These are phyloP conservation scores for Xylariaceae sp. DNA, from an alignment of 2,329 filamentous ascomycete species.

Conservation along the genomic window DNA sequence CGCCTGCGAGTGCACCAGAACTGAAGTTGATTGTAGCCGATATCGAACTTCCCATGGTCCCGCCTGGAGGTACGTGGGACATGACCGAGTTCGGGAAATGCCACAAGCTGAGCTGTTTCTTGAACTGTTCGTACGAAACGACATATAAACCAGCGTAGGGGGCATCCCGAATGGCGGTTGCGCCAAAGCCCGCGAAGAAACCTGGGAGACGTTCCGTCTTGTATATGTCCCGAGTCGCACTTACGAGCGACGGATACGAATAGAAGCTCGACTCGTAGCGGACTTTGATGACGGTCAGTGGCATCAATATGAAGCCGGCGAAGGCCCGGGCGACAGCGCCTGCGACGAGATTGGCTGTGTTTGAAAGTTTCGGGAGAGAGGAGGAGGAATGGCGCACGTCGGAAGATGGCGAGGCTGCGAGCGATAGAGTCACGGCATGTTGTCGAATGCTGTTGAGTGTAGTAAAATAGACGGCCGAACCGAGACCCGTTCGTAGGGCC, in stretches of 20 bases:
- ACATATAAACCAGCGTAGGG: constrained; percentile 96
- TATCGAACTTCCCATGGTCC: constrained; percentile 41
- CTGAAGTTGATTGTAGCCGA: constrained; percentile 80
- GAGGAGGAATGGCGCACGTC: constrained; percentile 54
- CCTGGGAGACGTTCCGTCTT: constrained; percentile 74
- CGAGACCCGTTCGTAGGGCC: constrained; percentile 89
- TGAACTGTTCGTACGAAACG: constrained; percentile 86
- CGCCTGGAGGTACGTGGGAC: constrained; percentile 3
- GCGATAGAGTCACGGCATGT: constrained; percentile 48
- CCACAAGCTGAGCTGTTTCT: constrained; percentile 59
- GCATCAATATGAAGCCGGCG: constrained; percentile 92
- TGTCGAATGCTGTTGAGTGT: constrained; percentile 83
- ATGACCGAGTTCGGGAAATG: constrained; percentile 15
- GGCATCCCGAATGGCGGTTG: constrained; percentile 91
- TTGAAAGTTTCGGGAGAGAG: constrained; percentile 78
- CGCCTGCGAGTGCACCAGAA: constrained; percentile 79
- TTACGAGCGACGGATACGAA: constrained; percentile 73
- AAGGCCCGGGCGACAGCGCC: constrained; percentile 83
- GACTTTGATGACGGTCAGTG: constrained; percentile 94
- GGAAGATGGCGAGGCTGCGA: constrained; percentile 11
- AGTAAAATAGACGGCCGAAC: constrained; percentile 92
- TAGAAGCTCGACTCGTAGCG: constrained; percentile 91
- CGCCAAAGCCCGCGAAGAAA: constrained; percentile 92
- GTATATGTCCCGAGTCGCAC: constrained; percentile 75
- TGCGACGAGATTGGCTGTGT: constrained; percentile 81